These are phyloP conservation scores for Fusarium graminum DNA, from an alignment of 2,329 filamentous ascomycete genomes.

Conservation along the genomic window DNA sequence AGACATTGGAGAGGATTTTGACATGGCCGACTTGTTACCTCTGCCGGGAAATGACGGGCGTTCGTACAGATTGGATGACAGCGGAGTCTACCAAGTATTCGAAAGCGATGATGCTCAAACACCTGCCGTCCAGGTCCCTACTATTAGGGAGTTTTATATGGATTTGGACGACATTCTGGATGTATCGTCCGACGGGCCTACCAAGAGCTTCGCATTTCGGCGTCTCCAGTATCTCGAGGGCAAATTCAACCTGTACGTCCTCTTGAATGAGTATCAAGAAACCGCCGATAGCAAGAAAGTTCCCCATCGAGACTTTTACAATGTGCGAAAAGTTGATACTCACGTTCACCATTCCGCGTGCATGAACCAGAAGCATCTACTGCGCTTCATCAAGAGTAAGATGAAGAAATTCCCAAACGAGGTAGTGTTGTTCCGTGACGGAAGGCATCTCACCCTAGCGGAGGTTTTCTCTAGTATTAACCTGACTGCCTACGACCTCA, in stretches of 20 bases:
- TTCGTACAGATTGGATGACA: slow-evolving; percentile 83
- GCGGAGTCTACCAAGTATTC: slow-evolving; percentile 93
- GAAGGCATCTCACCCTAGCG: slow-evolving; percentile 87
- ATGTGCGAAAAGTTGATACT: slow-evolving; percentile 97
- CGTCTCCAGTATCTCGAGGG: slow-evolving; percentile 95
- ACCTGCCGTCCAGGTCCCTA: slow-evolving; percentile 87
- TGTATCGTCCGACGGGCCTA: slow-evolving; percentile 94
- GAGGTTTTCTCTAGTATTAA: slow-evolving; percentile 99
- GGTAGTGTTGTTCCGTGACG: slow-evolving; percentile 91
- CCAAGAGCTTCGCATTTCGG: slow-evolving; percentile 96
- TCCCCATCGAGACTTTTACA: slow-evolving; percentile 98
- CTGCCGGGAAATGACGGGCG: slow-evolving; percentile 78
- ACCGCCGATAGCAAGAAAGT: slow-evolving; percentile 98
- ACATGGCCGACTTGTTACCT: slow-evolving; percentile 81
- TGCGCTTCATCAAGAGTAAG: slow-evolving; percentile 99
- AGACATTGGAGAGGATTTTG: slow-evolving; percentile 92
- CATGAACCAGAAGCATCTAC: slow-evolving; percentile 99
- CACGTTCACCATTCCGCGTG: slow-evolving; percentile 99
- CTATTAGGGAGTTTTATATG: slow-evolving; percentile 94
- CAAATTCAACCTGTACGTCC: slow-evolving; percentile 93
- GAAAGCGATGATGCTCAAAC: slow-evolving; percentile 73
- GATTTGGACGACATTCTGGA: slow-evolving; percentile 88
- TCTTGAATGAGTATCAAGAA: slow-evolving; percentile 97
- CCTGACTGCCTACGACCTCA: slow-evolving; percentile 95
- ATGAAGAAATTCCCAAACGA: slow-evolving; percentile 99